Conservation (phyloP, 2,329 filamentous ascomycete species). For the Xylariaceae sp. region DNA sequence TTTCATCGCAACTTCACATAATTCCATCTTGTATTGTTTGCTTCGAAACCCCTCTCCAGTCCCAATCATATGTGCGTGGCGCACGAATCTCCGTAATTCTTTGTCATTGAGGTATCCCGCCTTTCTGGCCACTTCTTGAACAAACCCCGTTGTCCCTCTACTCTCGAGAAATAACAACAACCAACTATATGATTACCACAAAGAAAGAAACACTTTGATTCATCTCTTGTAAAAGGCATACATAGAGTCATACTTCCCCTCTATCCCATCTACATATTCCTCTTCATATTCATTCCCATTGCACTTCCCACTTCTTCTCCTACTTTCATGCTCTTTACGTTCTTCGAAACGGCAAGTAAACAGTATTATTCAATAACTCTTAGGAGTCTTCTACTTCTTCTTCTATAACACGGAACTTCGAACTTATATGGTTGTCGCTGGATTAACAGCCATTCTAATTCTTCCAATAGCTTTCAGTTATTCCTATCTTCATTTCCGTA, state of each 20-base stretch:
- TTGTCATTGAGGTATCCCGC: conserved; percentile 23
- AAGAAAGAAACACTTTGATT: conserved; percentile 11
- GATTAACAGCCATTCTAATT: conserved; percentile 16
- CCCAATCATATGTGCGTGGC: neutral
- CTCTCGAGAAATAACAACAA: conserved; percentile 15
- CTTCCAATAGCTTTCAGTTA: conserved; percentile 8
- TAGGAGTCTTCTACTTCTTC: conserved; percentile 3
- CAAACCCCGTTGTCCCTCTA: conserved; percentile 34
- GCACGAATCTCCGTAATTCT: neutral
- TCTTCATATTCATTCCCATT: neutral
- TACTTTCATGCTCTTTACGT: neutral
- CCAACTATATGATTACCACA: conserved; percentile 11
- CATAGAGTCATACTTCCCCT: neutral
- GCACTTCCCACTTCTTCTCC: neutral
- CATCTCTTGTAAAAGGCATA: neutral
- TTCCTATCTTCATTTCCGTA: conserved; percentile 29
- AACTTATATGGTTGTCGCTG: conserved; percentile 5
- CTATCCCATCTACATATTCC: neutral
- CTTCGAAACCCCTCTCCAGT: conserved; percentile 7
- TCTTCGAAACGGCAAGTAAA: no score
- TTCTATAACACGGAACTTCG: neutral
- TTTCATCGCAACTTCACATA: no score
- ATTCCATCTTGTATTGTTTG: conserved; percentile 23
- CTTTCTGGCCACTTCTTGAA: conserved; percentile 28
- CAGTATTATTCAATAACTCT: no score